Conservation (phyloP, 805 yeast genomes). For the Metschnikowia henanensis region DNA sequence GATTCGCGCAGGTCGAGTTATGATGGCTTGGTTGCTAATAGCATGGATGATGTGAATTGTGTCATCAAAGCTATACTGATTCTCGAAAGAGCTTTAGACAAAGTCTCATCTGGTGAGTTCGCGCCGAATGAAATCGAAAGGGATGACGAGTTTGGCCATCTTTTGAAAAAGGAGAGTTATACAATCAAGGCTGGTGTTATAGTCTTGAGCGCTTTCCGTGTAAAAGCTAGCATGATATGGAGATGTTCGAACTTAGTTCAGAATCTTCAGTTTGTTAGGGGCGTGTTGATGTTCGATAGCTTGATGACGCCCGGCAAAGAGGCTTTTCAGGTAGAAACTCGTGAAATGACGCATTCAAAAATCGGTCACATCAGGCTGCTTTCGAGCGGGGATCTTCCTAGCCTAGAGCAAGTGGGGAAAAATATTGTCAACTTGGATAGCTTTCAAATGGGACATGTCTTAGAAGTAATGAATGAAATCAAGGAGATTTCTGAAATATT, state of each 20-base stretch:
- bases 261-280: constrained; percentile 22
- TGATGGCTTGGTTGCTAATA: constrained; percentile 4
- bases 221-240: constrained; percentile 32
- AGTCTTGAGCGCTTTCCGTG: constrained; percentile 33
- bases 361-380: constrained; percentile 19
- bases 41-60: constrained; percentile 11
- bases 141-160: constrained; percentile 10
- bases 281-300: constrained; percentile 37
- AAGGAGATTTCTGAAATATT: constrained; percentile 30
- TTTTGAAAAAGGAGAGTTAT: constrained; percentile 5
- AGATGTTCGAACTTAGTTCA: constrained; percentile 26
- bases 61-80: constrained; percentile 15
- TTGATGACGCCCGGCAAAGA: constrained; percentile 20
- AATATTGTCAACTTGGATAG: constrained; percentile 14
- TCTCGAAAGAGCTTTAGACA: constrained; percentile 15
- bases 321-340: neutral
- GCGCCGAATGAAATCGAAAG: neutral
- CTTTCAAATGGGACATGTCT: constrained; percentile 30
- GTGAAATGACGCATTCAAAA: constrained; percentile 2
- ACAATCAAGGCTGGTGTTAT: constrained; percentile 22
- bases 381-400: constrained; percentile 24
- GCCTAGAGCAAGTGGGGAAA: constrained; percentile 19
- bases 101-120: constrained; percentile 12
- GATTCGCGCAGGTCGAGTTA: constrained; percentile 1
- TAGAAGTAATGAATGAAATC: constrained; percentile 22